Percentiles rank a stretch among this genome's conserved stretches.
Evolutionary conservation across 2,329 filamentous ascomycete species (phyloP).

Genomic region (Clarireedia paspali): DNA sequence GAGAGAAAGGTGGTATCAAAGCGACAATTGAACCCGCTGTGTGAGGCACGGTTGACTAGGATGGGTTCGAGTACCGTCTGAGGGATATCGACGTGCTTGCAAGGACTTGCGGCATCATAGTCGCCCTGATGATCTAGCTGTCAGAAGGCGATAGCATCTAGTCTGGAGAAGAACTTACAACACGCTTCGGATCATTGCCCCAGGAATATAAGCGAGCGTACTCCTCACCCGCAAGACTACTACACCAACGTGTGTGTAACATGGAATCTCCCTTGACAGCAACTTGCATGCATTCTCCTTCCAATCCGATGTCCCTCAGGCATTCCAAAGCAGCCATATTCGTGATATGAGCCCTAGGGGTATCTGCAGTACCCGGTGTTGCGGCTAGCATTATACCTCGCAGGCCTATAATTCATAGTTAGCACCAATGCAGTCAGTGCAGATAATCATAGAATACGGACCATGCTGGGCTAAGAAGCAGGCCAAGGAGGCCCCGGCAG

Average conservation of each 20-base stretch:
- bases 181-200: slow-evolving; percentile 39
- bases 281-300: slow-evolving; percentile 33
- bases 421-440: not conserved
- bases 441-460: slow-evolving; percentile 10
- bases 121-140: slow-evolving; percentile 30
- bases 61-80: slow-evolving; percentile 43
- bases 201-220: slow-evolving; percentile 43
- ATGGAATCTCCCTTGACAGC: slow-evolving; percentile 35
- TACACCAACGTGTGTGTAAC: slow-evolving; percentile 44
- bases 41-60: slow-evolving; percentile 35
- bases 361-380: slow-evolving; percentile 43
- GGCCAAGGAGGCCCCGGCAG: slow-evolving; percentile 46
- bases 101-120: slow-evolving; percentile 37
- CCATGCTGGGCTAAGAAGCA: slow-evolving; percentile 45
- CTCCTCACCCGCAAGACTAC: slow-evolving; percentile 45
- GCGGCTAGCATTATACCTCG: slow-evolving; percentile 46
- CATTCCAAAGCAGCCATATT: slow-evolving; percentile 51
- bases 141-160: not conserved
- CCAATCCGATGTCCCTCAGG: slow-evolving; percentile 43
- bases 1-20: slow-evolving; percentile 35
- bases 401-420: slow-evolving; percentile 29
- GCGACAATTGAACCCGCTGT: slow-evolving; percentile 34
- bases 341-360: slow-evolving; percentile 52
- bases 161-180: slow-evolving; percentile 27
- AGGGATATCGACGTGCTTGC: slow-evolving; percentile 36